Percentiles rank a stretch among this genome's conserved stretches.
These are phyloP conservation scores for Pseudomassariella vexata DNA, from an alignment of 2,329 filamentous ascomycete species.

Conservation along the genomic window DNA sequence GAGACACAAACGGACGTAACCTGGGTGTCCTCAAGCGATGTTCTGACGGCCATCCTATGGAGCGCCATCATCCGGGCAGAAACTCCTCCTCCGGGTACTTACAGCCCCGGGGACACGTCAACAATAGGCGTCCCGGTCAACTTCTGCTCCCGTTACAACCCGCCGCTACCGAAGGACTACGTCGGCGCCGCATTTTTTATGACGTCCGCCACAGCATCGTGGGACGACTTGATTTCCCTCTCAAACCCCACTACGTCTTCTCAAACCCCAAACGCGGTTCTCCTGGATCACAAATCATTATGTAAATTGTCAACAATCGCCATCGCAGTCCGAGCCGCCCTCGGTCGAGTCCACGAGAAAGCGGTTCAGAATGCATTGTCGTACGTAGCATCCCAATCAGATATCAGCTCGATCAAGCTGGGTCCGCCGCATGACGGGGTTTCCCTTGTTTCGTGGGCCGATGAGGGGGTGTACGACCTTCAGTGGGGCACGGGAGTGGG, in stretches of 20 bases:
- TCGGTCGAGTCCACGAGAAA: conserved; percentile 11
- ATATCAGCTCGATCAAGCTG: conserved; percentile 8
- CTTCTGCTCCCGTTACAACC: conserved; percentile 15
- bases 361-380: conserved; percentile 12
- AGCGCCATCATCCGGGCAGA: conserved; percentile 15
- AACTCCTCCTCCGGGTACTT: background rate
- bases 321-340: conserved; percentile 12
- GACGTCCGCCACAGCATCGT: conserved; percentile 12
- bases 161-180: conserved; percentile 16
- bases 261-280: background rate
- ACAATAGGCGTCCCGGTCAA: conserved; percentile 22
- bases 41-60: conserved; percentile 22
- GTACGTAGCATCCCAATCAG: conserved; percentile 10
- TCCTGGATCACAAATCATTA: conserved; percentile 2
- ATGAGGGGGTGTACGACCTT: conserved; percentile 17
- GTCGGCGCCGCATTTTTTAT: conserved; percentile 22
- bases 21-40: conserved; percentile 23
- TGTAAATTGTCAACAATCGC: conserved; percentile 13
- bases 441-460: conserved; percentile 26
- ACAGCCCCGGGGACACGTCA: conserved; percentile 2
- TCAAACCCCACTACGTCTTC: background rate
- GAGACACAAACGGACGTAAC: background rate
- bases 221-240: conserved; percentile 10
- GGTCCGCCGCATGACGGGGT: conserved; percentile 15
- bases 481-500: conserved; percentile 19